Percentiles rank a stretch among this genome's conserved stretches.
These are phyloP conservation scores for Talaromyces amestolkiae DNA, from an alignment of 2,329 filamentous ascomycete genomes.

Conservation along the genomic window DNA sequence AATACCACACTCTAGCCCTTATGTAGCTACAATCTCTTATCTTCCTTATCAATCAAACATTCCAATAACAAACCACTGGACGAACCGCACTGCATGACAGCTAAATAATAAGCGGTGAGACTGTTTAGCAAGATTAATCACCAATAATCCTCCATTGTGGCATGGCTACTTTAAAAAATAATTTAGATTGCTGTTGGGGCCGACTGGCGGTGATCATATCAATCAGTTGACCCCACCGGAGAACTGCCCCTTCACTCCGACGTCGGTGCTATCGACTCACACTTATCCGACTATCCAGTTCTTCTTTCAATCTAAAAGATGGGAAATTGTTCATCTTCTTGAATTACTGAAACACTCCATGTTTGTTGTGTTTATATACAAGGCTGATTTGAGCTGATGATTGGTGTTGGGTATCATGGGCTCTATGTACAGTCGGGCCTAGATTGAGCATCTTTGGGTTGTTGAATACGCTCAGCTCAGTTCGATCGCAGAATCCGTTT, in stretches of 20 bases:
- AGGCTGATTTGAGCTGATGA: background rate
- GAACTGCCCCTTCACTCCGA: background rate
- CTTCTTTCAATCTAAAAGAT: background rate
- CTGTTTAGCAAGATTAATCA: background rate
- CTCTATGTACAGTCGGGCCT: background rate
- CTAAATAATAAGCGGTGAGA: background rate
- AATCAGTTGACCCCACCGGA: background rate
- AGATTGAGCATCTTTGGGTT: background rate
- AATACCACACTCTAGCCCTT: background rate
- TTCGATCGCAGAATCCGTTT: too few relatives aligned
- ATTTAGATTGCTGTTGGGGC: background rate
- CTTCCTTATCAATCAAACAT: slow-evolving; percentile 1
- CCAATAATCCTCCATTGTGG: background rate
- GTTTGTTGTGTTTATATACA: background rate
- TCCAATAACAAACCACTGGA: background rate
- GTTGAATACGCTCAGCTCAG: background rate
- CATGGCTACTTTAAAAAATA: too few relatives aligned
- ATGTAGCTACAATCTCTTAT: background rate
- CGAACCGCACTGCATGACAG: background rate
- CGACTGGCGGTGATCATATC: background rate
- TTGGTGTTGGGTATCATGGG: slow-evolving; percentile 2
- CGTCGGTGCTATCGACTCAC: background rate
- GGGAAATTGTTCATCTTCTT: background rate
- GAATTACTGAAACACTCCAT: background rate
- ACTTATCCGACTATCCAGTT: background rate